Base-by-base conservation (phyloP, 768 basidiomycete species). In the Mycena capillaripes region DNA sequence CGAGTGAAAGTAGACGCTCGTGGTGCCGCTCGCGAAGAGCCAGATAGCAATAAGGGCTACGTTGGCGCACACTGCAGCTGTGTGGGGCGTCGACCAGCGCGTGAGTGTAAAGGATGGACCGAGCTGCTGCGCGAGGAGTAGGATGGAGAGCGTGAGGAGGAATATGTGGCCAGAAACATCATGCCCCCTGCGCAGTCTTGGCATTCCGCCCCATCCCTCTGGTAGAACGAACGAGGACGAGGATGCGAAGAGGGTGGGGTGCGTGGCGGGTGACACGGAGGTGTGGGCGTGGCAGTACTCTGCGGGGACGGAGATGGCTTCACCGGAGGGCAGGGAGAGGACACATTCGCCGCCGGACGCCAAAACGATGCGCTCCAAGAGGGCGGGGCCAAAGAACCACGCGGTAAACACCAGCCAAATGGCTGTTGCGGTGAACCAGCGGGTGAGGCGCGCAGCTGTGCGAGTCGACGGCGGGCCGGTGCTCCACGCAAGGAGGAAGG, bases 101-200 rank as follows among this genome's bases (percentile, higher is more conserved):
- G 66, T 74, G 29, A 44, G 71, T 25, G 82, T 82, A 69, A 93
- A 83, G 17, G 90, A 90, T 1, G 88, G 85, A 21, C 86, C 83
- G 36, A 97, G 80, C 80, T 96, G 94, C 78, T 95, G 91, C 11
- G 89, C 86, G 48, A 98, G 87, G 80, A 98, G 94, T 29, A 97
- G 84, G 17, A 88, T 84, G 17, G 92, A 86, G 85, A 97, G 89
- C 3, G 93, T 93, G 73, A 98, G 87, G 71, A 99, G 87, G 84
- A 98, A 98, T 34, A 96, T 86, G 78, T 98, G 97, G 9, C 97
- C 97, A 0, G 96, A 97, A 17, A 98, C 90, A 77, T 99, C 97
- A 79, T 98, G 96, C 0, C 97, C 97, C 48, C 86, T 88, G 63
- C 90, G 87, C 73, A 97, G 83, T 32, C 93, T 84, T 11, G 96